Evolutionary conservation across 352 stramenopile species (phyloP), one percentile per base, ranked within the genome.

Genomic region (Globisporangium viniferum): DNA sequence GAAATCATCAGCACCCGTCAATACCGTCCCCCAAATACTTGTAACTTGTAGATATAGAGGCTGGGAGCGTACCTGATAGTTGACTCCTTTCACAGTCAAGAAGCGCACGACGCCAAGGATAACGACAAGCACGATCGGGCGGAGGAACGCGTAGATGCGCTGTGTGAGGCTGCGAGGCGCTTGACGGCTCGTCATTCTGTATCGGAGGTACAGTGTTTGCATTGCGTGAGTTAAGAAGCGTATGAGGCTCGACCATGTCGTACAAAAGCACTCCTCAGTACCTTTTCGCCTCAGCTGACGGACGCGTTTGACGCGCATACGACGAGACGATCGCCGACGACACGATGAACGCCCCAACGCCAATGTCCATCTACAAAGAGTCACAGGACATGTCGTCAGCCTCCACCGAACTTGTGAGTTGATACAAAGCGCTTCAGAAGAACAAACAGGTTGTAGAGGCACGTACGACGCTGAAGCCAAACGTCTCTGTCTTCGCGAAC

Each of bases 401-500:
- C 22, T 5, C 12, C 35, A n/a, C 18, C 12, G 6, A 51, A 22
- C 5, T 51, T n/a, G 44, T 46, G 39, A 12, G 1, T 46, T 46
- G 41, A 49, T 10, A 2, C 41, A 49, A 49, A n/a, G 41, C 41
- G 6, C 41, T 49, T 3, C 20, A 51, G 8, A 49, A 20, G 22
- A 12, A 12, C 39, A 22, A 8, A 51, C 5, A 49, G 41, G 27
- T 22, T 20, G 20, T 6, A 9, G 49, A 24, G 8, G 14, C 18
- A 71, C 81, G 59, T 78, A 94, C 88, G 74, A 99, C 90, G 54
- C 97, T 98, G 69, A 98, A 98, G 51, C 98, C 97, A 64, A 90
- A 90, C 24, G 85, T 91, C 86, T 99, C 97, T 10, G 97, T 99
- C 79, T 98, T 98, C 58, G 89, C 91, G 62, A 98, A 97, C 8